Evolutionary conservation across 1,284 basidiomycete genomes (phyloP).

Genomic region (Sanghuangporus weigelae): DNA sequence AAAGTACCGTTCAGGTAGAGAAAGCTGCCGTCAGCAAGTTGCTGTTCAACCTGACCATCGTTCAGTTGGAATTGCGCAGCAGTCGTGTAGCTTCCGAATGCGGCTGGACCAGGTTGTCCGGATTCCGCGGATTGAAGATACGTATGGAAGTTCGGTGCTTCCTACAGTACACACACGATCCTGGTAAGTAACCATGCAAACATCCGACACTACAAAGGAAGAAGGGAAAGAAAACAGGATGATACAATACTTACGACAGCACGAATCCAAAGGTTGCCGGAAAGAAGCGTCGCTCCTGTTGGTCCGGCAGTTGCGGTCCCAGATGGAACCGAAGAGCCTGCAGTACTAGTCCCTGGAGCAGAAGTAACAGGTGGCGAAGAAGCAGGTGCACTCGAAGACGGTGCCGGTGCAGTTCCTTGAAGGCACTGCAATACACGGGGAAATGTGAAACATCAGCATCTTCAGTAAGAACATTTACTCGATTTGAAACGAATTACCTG

Average conservation of each 20-base stretch:
- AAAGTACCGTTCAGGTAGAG: slow-evolving; percentile 20
- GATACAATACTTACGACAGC: slow-evolving; percentile 42
- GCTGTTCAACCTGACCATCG: slow-evolving; percentile 48
- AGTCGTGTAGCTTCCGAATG: slow-evolving; percentile 42
- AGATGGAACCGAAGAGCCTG: slow-evolving; percentile 30
- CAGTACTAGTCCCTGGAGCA: slow-evolving; percentile 24
- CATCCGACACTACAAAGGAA: not conserved
- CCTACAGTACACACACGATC: slow-evolving; percentile 26
- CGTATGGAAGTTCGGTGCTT: slow-evolving; percentile 61
- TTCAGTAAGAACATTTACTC: not conserved
- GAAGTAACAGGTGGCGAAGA: slow-evolving; percentile 29
- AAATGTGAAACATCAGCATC: not conserved
- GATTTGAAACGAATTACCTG: slow-evolving; percentile 7
- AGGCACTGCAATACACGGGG: slow-evolving; percentile 46
- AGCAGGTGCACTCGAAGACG: slow-evolving; percentile 1
- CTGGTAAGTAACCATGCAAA: not conserved
- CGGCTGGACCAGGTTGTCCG: slow-evolving; percentile 41
- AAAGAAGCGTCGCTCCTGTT: slow-evolving; percentile 30
- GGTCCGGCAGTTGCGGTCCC: slow-evolving; percentile 19
- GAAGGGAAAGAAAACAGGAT: not conserved
- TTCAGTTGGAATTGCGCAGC: slow-evolving; percentile 54
- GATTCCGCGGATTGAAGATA: slow-evolving; percentile 50
- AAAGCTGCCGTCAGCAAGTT: slow-evolving; percentile 30
- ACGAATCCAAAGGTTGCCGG: slow-evolving; percentile 55
- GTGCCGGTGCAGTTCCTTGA: slow-evolving; percentile 29